phyloP scores from a whole-genome alignment of 192 early-diverging fungal genomes.

The Backusella morwellensis region DNA sequence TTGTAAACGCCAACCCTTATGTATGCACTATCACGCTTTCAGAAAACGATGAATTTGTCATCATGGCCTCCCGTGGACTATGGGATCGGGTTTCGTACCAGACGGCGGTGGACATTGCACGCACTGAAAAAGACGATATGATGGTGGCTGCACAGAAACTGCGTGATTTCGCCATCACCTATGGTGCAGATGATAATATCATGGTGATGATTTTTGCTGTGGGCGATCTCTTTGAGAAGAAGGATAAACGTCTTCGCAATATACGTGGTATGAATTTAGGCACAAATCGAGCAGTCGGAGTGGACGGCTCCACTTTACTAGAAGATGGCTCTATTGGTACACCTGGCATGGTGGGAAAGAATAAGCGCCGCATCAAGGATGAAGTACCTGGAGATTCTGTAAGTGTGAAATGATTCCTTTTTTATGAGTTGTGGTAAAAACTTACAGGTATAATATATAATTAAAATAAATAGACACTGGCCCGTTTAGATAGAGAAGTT shows the following conservation, averaged over 20 bases:
- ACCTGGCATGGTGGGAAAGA: conserved; percentile 14
- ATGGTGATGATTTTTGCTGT: conserved; percentile 91
- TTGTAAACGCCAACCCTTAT: conserved; percentile 82
- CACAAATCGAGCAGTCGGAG: conserved; percentile 29
- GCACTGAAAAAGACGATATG: conserved; percentile 70
- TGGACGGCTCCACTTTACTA: conserved; percentile 8
- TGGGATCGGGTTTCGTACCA: conserved; percentile 80
- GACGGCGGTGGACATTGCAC: conserved; percentile 83
- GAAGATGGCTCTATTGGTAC: conserved; percentile 14
- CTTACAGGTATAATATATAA: no score
- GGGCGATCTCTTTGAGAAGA: conserved; percentile 66
- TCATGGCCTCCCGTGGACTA: conserved; percentile 68
- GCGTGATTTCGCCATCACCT: conserved; percentile 82
- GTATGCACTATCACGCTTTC: conserved; percentile 70
- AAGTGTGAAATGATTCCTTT: conserved; percentile 4
- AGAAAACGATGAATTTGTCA: conserved; percentile 79
- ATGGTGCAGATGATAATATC: conserved; percentile 71
- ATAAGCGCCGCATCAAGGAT: conserved; percentile 41
- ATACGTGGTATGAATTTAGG: conserved; percentile 39
- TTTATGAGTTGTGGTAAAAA: background rate
- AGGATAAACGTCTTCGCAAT: conserved; percentile 21
- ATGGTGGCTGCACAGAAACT: conserved; percentile 78
- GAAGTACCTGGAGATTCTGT: conserved; percentile 48
- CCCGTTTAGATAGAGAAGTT: conserved; percentile 71
- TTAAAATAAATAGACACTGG: conserved; percentile 48